These are phyloP conservation scores for Falciphora oryzae DNA, from an alignment of 2,329 filamentous ascomycete genomes.

Conservation along the genomic window DNA sequence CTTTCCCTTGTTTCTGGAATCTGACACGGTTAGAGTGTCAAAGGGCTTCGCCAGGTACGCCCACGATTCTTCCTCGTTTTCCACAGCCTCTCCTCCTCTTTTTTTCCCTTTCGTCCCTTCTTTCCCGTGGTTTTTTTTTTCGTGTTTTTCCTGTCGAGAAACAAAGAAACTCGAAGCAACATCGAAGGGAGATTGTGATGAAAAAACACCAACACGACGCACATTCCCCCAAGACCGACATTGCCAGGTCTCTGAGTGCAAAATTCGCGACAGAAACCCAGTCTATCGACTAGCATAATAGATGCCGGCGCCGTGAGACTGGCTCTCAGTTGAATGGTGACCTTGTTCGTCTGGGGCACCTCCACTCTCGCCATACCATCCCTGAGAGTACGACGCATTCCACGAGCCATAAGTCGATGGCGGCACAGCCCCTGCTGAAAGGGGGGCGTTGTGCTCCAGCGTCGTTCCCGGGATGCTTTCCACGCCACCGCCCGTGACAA, in stretches of 20 bases:
- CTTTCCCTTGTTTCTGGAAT: too few relatives aligned
- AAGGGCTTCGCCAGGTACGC: neutral
- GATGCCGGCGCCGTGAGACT: conserved; percentile 20
- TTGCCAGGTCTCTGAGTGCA: too few relatives aligned
- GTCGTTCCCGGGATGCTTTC: conserved; percentile 29
- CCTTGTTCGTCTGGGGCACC: conserved; percentile 17
- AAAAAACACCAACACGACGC: neutral
- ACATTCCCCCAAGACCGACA: too few relatives aligned
- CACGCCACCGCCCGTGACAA: conserved; percentile 29
- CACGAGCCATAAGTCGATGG: conserved; percentile 35
- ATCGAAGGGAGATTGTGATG: too few relatives aligned
- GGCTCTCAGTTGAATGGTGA: conserved; percentile 21
- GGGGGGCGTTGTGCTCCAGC: conserved; percentile 27
- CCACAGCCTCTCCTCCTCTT: neutral
- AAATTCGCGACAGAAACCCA: too few relatives aligned
- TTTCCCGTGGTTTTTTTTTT: too few relatives aligned
- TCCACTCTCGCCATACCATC: conserved; percentile 31
- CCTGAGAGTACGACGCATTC: conserved; percentile 38
- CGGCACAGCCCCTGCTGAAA: conserved; percentile 33
- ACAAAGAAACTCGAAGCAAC: neutral
- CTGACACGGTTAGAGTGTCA: too few relatives aligned
- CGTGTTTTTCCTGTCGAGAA: too few relatives aligned
- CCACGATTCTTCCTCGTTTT: neutral
- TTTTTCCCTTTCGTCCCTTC: neutral
- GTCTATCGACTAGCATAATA: conserved; percentile 28